phyloP scores from a whole-genome alignment of 2,329 filamentous ascomycete species.

The Fusarium oxysporum region DNA sequence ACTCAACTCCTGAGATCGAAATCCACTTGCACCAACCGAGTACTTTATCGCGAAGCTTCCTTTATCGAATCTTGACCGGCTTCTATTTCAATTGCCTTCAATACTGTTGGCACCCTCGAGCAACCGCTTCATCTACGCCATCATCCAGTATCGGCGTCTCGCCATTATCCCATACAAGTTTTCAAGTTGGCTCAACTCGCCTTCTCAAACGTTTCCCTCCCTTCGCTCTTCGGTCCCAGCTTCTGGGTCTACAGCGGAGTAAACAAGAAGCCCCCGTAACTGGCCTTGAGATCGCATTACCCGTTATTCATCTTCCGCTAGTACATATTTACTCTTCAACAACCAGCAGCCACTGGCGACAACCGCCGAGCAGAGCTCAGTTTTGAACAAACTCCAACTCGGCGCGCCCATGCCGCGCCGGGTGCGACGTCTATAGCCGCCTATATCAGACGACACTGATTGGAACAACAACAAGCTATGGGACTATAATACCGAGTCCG shows the following conservation, averaged over 20 bases:
- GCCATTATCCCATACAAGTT: conserved; percentile 59
- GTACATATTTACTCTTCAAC: conserved; percentile 11
- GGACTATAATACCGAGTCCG: conserved; percentile 48
- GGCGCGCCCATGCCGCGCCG: conserved; percentile 54
- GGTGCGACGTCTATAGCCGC: conserved; percentile 45
- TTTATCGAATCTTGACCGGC: conserved; percentile 7
- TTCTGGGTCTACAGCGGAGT: conserved; percentile 96
- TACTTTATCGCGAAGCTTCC: conserved; percentile 10
- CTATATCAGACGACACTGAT: conserved; percentile 26
- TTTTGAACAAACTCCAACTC: conserved; percentile 50
- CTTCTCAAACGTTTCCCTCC: conserved; percentile 76
- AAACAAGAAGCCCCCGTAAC: conserved; percentile 98
- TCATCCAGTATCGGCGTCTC: conserved; percentile 35
- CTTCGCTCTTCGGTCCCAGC: conserved; percentile 91
- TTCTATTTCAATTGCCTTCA: conserved; percentile 6
- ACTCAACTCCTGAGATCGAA: conserved; percentile 27
- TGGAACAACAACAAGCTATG: conserved; percentile 44
- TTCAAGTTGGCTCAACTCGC: conserved; percentile 95
- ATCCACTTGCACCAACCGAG: conserved; percentile 11
- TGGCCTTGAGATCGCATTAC: conserved; percentile 51
- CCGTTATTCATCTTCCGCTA: conserved; percentile 7
- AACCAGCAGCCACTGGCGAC: conserved; percentile 35
- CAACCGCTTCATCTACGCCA: conserved; percentile 14
- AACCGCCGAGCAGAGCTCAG: conserved; percentile 38
- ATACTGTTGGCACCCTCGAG: conserved; percentile 5